Evolutionary conservation across 2,329 filamentous ascomycete genomes (phyloP).

Genomic region (Xylariales sp.): DNA sequence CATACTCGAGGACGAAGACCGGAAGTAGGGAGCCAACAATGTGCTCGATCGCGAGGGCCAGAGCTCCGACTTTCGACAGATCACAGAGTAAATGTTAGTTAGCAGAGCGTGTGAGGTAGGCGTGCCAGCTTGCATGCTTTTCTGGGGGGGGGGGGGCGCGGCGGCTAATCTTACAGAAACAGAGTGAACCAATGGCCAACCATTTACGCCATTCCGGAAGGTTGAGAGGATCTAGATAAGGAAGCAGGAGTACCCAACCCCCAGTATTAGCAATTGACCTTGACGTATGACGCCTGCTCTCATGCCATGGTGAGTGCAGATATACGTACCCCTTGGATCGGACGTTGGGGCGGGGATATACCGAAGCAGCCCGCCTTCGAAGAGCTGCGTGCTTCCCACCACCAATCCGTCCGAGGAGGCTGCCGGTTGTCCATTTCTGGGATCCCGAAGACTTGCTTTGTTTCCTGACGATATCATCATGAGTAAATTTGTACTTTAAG

Average conservation of each 20-base stretch:
- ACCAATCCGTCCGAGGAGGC: slow-evolving; percentile 8
- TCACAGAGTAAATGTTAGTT: slow-evolving; percentile 6
- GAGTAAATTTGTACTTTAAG: too few species aligned
- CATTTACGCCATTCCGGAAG: slow-evolving; percentile 26
- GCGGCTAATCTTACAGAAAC: slow-evolving; percentile 28
- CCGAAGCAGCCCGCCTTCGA: slow-evolving; percentile 13
- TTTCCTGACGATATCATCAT: too few species aligned
- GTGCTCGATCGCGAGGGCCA: slow-evolving; percentile 21
- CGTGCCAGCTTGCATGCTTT: too few species aligned
- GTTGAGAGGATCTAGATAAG: slow-evolving; percentile 22
- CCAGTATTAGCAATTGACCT: too few species aligned
- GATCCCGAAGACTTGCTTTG: background rate
- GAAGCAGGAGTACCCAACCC: background rate
- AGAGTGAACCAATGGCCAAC: slow-evolving; percentile 21
- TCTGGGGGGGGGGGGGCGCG: too few species aligned
- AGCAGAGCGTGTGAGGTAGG: background rate
- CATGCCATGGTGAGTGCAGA: too few species aligned
- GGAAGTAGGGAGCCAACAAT: slow-evolving; percentile 26
- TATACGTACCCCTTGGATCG: slow-evolving; percentile 23
- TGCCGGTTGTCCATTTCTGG: background rate
- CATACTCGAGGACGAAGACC: slow-evolving; percentile 29
- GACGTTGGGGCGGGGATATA: slow-evolving; percentile 21
- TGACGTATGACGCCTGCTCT: too few species aligned
- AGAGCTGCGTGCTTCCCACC: slow-evolving; percentile 16
- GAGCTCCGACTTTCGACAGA: slow-evolving; percentile 17